Evolutionary conservation across 148 eudicot species (phyloP).

Genomic region (Agrostemma githago): DNA sequence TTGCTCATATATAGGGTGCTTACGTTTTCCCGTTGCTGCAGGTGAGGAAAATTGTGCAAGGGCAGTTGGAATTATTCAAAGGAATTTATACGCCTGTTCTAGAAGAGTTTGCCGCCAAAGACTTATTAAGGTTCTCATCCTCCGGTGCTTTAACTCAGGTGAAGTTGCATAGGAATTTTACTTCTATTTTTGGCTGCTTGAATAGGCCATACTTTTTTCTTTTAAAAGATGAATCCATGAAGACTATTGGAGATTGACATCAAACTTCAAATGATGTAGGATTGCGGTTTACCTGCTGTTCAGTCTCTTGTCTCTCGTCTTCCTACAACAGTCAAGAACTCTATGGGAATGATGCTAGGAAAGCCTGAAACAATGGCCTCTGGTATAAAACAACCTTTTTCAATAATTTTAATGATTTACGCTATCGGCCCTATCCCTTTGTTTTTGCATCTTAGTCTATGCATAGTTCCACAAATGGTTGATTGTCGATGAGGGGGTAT

Average conservation of each 20-base stretch:
- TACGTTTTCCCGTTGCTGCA: slow-evolving; percentile 27
- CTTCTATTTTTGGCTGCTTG: neutral
- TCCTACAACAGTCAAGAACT: slow-evolving; percentile 51
- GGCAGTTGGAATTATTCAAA: slow-evolving; percentile 70
- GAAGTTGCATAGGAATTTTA: neutral
- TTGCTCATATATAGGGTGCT: neutral
- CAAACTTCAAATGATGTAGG: slow-evolving; percentile 36
- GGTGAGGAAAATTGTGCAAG: slow-evolving; percentile 90
- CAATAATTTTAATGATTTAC: neutral
- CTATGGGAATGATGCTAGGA: slow-evolving; percentile 49
- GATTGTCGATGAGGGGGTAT: neutral
- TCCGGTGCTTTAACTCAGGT: slow-evolving; percentile 60
- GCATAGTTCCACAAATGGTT: neutral
- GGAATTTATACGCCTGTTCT: slow-evolving; percentile 68
- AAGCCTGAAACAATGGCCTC: slow-evolving; percentile 31
- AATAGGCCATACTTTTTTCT: neutral
- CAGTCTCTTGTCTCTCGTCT: slow-evolving; percentile 62
- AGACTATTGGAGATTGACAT: neutral
- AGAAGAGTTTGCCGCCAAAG: slow-evolving; percentile 63
- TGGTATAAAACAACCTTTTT: slow-evolving; percentile 36
- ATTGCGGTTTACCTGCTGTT: slow-evolving; percentile 57
- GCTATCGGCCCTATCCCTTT: neutral
- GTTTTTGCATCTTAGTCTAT: neutral
- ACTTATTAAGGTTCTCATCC: slow-evolving; percentile 56
- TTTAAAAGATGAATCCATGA: neutral